Base-by-base conservation (phyloP, 2,329 filamentous ascomycete species). In the Aspergillus sp. region DNA sequence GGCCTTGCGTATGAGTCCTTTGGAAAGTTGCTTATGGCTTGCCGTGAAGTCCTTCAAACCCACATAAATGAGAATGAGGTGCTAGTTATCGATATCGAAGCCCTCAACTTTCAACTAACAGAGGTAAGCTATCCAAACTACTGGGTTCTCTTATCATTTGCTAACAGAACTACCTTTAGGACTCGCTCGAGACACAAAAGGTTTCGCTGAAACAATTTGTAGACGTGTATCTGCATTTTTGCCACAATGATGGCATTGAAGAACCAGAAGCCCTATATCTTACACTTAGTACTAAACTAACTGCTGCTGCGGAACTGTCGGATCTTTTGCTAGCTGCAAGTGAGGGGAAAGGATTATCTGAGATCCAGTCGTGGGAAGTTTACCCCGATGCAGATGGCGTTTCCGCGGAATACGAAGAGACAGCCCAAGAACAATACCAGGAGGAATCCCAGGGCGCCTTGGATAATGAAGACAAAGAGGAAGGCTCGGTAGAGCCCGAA, bases 251-350 rank as follows among this genome's bases (percentile, higher is more conserved):
- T 67, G 83, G 80, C 22, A 70, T 77, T 41, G 73, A 79, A 52
- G 70, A 78, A 20, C 79, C 81, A 2, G 79, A 82, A 33, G 81
- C 84, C 15, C 76, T 88, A n/a, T 84, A 85, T 64, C 74, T 89
- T 55, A 78, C 77, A 9, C 75, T 89, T 51, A 77, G 75, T 52
- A 80, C 79, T 19, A 83, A 82, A 65, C 73, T 80, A 41, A 82
- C 80, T 48, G 82, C 87, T 65, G 73, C 76, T 3, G 77, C 79
- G 44, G 80, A 83, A 56, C 71, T 88, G 30, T 72, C 75, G 37
- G 77, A 80, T 60, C 76, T 89, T 47, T 74, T 77, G 45, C 73
- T 78, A 62, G 81, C 80, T 66, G 84, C 80, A 56, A 76, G 78
- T 19, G 77, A 83, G 63, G 84, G 86, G 17, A 83, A 83, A 69